Evolutionary conservation across 257 asterid species (phyloP).

Genomic region (Echites panduratus): DNA sequence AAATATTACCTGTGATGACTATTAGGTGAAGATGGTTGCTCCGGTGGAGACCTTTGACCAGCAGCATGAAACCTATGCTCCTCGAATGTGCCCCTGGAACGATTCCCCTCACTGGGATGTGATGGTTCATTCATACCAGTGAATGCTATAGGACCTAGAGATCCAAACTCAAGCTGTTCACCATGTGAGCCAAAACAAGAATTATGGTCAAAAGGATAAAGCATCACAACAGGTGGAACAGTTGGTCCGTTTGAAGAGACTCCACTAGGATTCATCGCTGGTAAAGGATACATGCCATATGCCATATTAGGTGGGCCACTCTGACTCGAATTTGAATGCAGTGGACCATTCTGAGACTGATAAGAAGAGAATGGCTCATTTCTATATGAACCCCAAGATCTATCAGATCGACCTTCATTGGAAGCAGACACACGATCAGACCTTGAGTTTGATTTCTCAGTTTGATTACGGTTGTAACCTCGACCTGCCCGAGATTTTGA

Average conservation of each 20-base stretch:
- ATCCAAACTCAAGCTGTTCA: conserved; percentile 87
- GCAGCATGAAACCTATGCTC: conserved; percentile 51
- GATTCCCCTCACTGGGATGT: conserved; percentile 53
- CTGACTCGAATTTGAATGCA: conserved; percentile 44
- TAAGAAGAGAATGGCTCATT: conserved; percentile 41
- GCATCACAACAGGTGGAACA: conserved; percentile 55
- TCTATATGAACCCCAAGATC: conserved; percentile 49
- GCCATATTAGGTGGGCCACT: conserved; percentile 48
- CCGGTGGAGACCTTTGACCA: conserved; percentile 60
- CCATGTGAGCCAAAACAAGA: conserved; percentile 43
- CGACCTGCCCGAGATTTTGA: conserved; percentile 60
- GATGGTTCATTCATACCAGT: conserved; percentile 55
- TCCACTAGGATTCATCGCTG: conserved; percentile 47
- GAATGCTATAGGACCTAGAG: conserved; percentile 64
- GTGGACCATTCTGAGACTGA: conserved; percentile 64
- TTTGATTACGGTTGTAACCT: conserved; percentile 55
- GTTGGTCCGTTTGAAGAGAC: conserved; percentile 54
- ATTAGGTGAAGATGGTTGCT: conserved; percentile 74
- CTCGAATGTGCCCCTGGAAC: conserved; percentile 41
- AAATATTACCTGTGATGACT: conserved; percentile 52
- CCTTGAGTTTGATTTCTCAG: conserved; percentile 61
- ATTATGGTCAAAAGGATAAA: conserved; percentile 71
- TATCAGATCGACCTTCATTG: conserved; percentile 53
- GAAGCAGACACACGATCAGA: conserved; percentile 47
- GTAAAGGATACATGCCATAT: conserved; percentile 55